phyloP scores from a whole-genome alignment of 441 rosid species.

The Gossypium schwendimanii region DNA sequence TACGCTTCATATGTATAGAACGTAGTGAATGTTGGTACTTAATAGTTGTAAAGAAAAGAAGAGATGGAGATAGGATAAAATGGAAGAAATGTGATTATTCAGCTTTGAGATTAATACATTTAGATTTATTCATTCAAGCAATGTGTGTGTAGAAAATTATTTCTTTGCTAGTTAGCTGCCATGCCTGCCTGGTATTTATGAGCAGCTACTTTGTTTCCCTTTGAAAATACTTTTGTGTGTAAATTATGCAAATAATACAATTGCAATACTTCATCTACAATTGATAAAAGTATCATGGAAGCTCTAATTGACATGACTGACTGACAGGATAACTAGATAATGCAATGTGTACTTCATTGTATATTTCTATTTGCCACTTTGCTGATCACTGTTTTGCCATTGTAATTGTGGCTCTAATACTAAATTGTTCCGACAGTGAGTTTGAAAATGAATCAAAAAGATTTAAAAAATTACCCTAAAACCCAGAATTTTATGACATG shows the following conservation, averaged over 20 bases:
- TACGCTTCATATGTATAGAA: not conserved
- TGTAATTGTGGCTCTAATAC: too few relatives aligned
- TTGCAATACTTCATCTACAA: not conserved
- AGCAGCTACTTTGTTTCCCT: not conserved
- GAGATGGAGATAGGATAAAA: not conserved
- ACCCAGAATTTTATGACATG: not conserved
- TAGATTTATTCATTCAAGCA: not conserved
- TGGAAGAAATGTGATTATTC: not conserved
- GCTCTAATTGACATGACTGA: not conserved
- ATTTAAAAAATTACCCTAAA: too few relatives aligned
- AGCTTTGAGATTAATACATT: not conserved
- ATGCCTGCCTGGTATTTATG: not conserved
- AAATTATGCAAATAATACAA: not conserved
- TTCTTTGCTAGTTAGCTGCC: not conserved
- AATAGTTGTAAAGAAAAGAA: not conserved
- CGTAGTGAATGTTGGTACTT: not conserved
- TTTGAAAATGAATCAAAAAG: too few relatives aligned
- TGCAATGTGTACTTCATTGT: not conserved
- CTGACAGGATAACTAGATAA: not conserved
- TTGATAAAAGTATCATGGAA: not conserved
- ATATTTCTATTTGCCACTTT: not conserved
- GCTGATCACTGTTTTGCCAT: not conserved
- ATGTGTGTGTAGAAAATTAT: not conserved
- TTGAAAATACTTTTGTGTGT: not conserved
- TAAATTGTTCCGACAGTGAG: too few relatives aligned